Evolutionary conservation across 495 filamentous ascomycete genomes (phyloP), one percentile per base, ranked within the genome.

Genomic region (Penicillium maclennaniae): DNA sequence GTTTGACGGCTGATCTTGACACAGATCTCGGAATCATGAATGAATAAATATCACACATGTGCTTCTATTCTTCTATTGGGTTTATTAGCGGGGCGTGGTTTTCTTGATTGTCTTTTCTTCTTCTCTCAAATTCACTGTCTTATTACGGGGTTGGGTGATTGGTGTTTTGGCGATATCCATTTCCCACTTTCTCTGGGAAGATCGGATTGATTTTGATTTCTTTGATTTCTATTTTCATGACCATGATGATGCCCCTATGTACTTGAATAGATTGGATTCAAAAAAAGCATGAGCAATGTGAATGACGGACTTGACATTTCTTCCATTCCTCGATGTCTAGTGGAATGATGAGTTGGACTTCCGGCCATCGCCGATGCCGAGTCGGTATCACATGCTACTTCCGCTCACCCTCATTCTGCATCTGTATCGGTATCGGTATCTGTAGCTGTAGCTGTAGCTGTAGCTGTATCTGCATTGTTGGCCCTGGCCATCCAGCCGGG

Each of bases 21-120:
- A 53, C 64, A 16, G 65, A 68, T 36, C 63, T 73, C 23, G 68
- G 70, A 15, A 57, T 70, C n/a, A 45, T 72, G 31, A 55, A 53
- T 49, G 53, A 56, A 37, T 45, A 26, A 53, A 51, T n/a, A n/a
- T n/a, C n/a, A n/a, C n/a, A n/a, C 51, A 49, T 21, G 43, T 56
- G 46, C 43, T 55, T 15, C 45, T 41, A 39, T 55, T 49, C 23
- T 25, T 16, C 36, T 52, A 40, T 51, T 51, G 21, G 39, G 27
- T 41, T 41, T 49, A 38, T 47, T 53, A 56, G 53, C 43, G 49
- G 46, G n/a, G n/a, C n/a, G n/a, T n/a, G n/a, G n/a, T n/a, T n/a
- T n/a, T n/a, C n/a, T n/a, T n/a, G n/a, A n/a, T n/a, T n/a, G n/a
- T n/a, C n/a, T n/a, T n/a, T n/a, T n/a, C n/a, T n/a, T n/a, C n/a